Percentiles rank a stretch among this genome's conserved stretches.
Conservation (phyloP, 306 rosid species). For the Medicago ruthenica region DNA sequence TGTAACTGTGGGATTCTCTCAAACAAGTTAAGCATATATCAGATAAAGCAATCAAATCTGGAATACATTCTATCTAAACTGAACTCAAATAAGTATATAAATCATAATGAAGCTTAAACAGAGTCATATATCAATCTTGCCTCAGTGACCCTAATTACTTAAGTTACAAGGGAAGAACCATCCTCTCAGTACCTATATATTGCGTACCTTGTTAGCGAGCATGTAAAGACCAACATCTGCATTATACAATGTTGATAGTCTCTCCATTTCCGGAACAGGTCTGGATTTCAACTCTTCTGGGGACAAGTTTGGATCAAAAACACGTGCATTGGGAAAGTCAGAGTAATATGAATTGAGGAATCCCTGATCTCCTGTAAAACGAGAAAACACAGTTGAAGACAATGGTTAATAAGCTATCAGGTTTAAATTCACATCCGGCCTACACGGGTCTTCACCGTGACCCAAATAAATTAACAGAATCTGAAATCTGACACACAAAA, state of each 20-base stretch:
- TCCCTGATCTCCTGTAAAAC: conserved; percentile 91
- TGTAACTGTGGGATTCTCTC: conserved; percentile 1
- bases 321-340: conserved; percentile 87
- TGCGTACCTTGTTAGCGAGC: conserved; percentile 96
- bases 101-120: conserved; percentile 17
- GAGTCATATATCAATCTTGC: not conserved
- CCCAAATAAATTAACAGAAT: not conserved
- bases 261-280: conserved; percentile 85
- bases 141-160: conserved; percentile 30
- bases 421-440: too few relatives aligned
- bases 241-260: conserved; percentile 93
- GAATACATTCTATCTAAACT: conserved; percentile 7
- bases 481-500: not conserved
- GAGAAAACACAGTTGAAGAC: conserved; percentile 20
- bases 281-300: conserved; percentile 65
- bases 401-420: conserved; percentile 17
- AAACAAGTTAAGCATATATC: conserved; percentile 20
- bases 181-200: conserved; percentile 24
- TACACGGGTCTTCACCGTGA: too few relatives aligned
- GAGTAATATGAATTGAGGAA: conserved; percentile 92
- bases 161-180: conserved; percentile 20
- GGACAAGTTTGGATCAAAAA: conserved; percentile 81
- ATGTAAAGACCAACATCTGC: conserved; percentile 99
- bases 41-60: conserved; percentile 11
- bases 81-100: conserved; percentile 32